These are phyloP conservation scores for Podospora comata DNA, from an alignment of 495 filamentous ascomycete species.

Conservation along the genomic window DNA sequence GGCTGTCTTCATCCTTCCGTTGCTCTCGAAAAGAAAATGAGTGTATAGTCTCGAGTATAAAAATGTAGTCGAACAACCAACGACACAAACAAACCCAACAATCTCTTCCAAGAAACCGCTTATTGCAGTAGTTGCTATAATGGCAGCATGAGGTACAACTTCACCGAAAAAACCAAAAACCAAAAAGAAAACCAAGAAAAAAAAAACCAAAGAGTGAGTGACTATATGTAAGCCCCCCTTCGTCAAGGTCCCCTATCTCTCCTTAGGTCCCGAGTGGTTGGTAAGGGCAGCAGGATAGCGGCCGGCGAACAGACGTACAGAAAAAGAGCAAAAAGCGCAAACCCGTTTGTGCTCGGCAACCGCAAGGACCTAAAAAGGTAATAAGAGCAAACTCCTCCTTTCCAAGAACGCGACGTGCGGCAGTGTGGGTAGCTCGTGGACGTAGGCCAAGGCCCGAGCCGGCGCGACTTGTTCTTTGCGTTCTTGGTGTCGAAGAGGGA, in stretches of 20 bases:
- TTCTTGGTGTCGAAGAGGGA: background rate
- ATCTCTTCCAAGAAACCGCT: background rate
- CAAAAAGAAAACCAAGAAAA: background rate
- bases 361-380: background rate
- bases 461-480: background rate
- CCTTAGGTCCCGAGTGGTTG: background rate
- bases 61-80: background rate
- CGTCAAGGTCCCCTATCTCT: background rate
- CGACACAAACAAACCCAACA: background rate
- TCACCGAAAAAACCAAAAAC: background rate
- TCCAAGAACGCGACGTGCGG: background rate
- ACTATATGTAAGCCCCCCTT: background rate
- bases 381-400: background rate
- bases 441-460: background rate
- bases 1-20: conserved; percentile 23
- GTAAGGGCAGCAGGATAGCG: background rate
- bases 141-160: background rate
- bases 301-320: background rate
- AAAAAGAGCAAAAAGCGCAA: background rate
- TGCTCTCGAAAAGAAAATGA: background rate
- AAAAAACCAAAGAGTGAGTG: background rate
- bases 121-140: background rate
- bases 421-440: background rate
- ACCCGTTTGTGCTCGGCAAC: background rate
- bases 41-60: background rate